Base-by-base conservation (phyloP, 2,329 filamentous ascomycete genomes). In the Esteya vermicola region DNA sequence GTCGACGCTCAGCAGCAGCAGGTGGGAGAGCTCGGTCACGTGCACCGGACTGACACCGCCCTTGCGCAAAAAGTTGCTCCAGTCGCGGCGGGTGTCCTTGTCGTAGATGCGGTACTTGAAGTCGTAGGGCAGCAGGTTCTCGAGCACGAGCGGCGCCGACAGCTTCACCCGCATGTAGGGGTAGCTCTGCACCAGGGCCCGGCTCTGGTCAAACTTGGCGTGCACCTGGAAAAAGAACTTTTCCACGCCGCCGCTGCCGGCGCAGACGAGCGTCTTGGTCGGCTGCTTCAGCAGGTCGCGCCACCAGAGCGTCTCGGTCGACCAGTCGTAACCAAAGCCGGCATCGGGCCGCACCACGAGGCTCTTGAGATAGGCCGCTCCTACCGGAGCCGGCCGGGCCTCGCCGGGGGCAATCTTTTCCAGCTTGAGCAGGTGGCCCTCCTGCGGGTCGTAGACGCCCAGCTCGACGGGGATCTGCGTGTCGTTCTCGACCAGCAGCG, bases 61-160 rank as follows among this genome's bases (percentile, higher is more conserved):
- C 59, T 95, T 96, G 42, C 91, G 78, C 35, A 98, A 64, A 62
- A 98, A 98, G 57, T 98, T 98, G 5, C 85, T 93, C 91, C 91
- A 98, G 56, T 98, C 91, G 56, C 93, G 94, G 67, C 89, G 93
- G 0, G 88, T 95, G 57, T 94, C 93, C 64, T 93, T 95, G 64
- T 98, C 91, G 54, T 96, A 98, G 41, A 98, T 96, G 41, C 89
- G 78, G 58, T 98, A 98, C 60, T 98, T 96, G 75, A 98, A 98
- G 59, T 98, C 91, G 54, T 91, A 96, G 0, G 91, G 91, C 28
- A 98, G 63, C 33, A 98, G 64, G 49, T 98, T 98, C 57, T 98
- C 89, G 5, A 98, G 71, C 37, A 94, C 89, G 13, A 98, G 76
- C 0, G 93, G 91, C 1, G 91, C 89, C 20, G 85, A 93, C 3